These are phyloP conservation scores for Pestalotiopsis sp. DNA, from an alignment of 2,329 filamentous ascomycete species.

Conservation along the genomic window DNA sequence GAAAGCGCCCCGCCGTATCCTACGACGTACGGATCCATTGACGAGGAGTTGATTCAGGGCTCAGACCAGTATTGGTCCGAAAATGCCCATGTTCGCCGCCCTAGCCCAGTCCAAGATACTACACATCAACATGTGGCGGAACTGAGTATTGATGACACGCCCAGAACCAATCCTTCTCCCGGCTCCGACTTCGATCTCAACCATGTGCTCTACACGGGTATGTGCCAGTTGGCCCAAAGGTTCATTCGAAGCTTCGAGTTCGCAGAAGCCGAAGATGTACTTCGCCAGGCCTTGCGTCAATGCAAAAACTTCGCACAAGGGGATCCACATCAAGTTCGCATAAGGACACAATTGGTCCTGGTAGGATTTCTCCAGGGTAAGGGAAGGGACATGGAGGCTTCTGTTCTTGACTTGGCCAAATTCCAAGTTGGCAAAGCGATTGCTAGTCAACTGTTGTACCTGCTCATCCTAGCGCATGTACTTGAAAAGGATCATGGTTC, in stretches of 20 bases:
- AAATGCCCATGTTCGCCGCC: neutral
- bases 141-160: neutral
- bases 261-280: neutral
- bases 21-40: no score
- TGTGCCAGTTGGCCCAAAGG: neutral
- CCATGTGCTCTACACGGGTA: neutral
- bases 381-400: neutral
- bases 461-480: neutral
- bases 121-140: neutral
- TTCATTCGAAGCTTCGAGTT: neutral
- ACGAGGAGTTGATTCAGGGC: no score
- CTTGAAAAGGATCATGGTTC: neutral
- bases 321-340: neutral
- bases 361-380: neutral
- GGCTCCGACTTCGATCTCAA: neutral
- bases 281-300: neutral
- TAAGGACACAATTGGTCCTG: neutral
- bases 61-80: neutral
- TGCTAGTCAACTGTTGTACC: neutral
- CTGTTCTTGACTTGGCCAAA: neutral
- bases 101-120: neutral
- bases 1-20: no score
- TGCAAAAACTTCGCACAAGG: neutral
- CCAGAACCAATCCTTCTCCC: neutral
- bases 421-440: neutral